Percentiles rank a stretch among this genome's conserved stretches.
Conservation (phyloP, 2,329 filamentous ascomycete genomes). For the Ilyonectria robusta region DNA sequence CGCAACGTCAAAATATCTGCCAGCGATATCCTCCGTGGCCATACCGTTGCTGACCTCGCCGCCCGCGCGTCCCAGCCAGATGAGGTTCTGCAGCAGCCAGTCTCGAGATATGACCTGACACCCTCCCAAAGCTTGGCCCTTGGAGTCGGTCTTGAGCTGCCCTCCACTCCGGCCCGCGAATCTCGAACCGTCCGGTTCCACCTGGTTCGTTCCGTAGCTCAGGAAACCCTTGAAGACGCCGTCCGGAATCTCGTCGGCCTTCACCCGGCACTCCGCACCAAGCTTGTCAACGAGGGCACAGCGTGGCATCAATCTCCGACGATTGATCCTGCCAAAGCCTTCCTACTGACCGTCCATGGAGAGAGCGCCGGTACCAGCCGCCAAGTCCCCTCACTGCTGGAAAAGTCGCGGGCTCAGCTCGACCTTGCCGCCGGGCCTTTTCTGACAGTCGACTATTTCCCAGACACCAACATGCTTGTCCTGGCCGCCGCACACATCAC, state of each 20-base stretch:
- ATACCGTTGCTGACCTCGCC: slow-evolving; percentile 13
- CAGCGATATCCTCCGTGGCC: slow-evolving; percentile 19
- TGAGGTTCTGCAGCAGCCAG: slow-evolving; percentile 1
- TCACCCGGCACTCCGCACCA: slow-evolving; percentile 10
- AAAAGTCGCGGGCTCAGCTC: slow-evolving; percentile 14
- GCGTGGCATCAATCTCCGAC: not conserved
- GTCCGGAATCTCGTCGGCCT: slow-evolving; percentile 13
- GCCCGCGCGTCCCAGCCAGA: slow-evolving; percentile 6
- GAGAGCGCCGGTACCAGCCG: not conserved
- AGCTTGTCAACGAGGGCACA: slow-evolving; percentile 3
- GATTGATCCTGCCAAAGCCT: not conserved
- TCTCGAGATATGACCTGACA: not conserved
- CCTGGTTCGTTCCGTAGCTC: not conserved
- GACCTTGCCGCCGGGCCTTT: slow-evolving; percentile 7
- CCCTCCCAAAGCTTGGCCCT: slow-evolving; percentile 16
- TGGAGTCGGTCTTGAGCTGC: slow-evolving; percentile 5
- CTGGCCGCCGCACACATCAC: slow-evolving; percentile 10
- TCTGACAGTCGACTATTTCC: slow-evolving; percentile 14
- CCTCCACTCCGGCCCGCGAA: slow-evolving; percentile 3
- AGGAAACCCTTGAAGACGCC: slow-evolving; percentile 11
- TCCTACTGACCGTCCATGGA: not conserved
- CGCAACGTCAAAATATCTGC: slow-evolving; percentile 8
- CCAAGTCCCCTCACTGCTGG: not conserved
- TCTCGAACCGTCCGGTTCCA: slow-evolving; percentile 10
- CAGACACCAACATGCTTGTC: slow-evolving; percentile 7